phyloP scores from a whole-genome alignment of 768 basidiomycete species.

The Panus rudis region DNA sequence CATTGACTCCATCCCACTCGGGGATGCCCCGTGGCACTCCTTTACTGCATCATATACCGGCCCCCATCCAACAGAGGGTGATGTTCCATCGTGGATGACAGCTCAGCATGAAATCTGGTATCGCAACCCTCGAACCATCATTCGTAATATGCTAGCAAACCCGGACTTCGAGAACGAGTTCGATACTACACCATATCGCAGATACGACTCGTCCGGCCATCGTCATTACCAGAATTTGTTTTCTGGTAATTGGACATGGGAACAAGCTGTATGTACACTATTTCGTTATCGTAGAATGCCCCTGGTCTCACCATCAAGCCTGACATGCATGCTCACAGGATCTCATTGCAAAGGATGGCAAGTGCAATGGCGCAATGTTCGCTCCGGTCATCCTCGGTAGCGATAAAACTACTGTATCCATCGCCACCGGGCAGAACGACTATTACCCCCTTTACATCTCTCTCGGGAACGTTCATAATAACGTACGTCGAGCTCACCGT shows the following conservation, averaged over 20 bases:
- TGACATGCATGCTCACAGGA: not conserved
- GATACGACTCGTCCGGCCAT: constrained; percentile 17
- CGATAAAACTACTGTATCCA: constrained; percentile 37
- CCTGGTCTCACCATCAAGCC: constrained; percentile 9
- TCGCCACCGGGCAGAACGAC: constrained; percentile 15
- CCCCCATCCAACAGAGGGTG: constrained; percentile 6
- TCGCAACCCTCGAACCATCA: constrained; percentile 22
- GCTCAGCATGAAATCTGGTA: constrained; percentile 26
- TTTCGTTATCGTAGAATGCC: not conserved
- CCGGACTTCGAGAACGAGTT: constrained; percentile 28
- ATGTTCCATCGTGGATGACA: constrained; percentile 26
- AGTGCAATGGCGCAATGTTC: constrained; percentile 6
- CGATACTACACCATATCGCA: constrained; percentile 26
- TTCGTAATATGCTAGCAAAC: constrained; percentile 26
- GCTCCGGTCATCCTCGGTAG: constrained; percentile 27
- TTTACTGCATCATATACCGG: constrained; percentile 18
- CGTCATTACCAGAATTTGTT: constrained; percentile 29
- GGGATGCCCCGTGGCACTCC: constrained; percentile 20
- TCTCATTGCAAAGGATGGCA: constrained; percentile 18
- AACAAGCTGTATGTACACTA: constrained; percentile 25
- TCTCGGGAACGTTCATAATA: constrained; percentile 13
- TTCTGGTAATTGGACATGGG: constrained; percentile 36
- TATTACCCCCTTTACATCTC: constrained; percentile 21
- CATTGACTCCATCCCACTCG: constrained; percentile 19
- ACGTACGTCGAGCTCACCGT: constrained; percentile 11